Evolutionary conservation across 2,329 filamentous ascomycete species (phyloP).

Genomic region (Arthrobotrys sinensis): DNA sequence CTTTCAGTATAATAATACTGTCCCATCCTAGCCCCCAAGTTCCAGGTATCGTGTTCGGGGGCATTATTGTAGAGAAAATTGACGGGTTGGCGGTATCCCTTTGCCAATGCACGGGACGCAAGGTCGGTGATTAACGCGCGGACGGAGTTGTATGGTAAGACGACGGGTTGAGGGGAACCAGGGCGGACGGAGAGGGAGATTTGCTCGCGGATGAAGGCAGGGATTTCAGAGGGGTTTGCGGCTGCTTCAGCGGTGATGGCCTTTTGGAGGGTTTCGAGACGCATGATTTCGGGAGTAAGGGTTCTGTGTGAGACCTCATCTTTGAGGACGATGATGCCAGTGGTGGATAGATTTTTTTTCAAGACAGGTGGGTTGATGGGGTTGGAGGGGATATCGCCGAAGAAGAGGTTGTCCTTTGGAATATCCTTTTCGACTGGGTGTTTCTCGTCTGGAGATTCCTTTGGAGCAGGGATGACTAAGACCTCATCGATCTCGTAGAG

Average conservation of each 20-base stretch:
- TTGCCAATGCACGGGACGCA: constrained; percentile 25
- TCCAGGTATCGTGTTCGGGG: constrained; percentile 13
- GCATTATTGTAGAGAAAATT: constrained; percentile 30
- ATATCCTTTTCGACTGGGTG: not conserved
- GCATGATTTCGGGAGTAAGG: not conserved
- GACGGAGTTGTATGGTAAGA: not conserved
- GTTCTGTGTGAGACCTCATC: not conserved
- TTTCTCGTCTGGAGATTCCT: not conserved
- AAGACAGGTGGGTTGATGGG: not conserved
- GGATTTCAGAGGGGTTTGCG: not conserved
- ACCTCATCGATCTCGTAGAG: not conserved
- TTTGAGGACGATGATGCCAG: not conserved
- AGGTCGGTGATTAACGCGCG: constrained; percentile 6
- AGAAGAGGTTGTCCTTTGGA: not conserved
- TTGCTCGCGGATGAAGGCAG: not conserved
- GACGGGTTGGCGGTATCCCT: constrained; percentile 48
- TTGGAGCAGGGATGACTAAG: not conserved
- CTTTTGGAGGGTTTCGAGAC: not conserved
- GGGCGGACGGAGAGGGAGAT: not conserved
- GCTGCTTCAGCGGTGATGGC: not conserved
- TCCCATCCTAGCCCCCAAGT: not conserved
- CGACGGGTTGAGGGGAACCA: constrained; percentile 6
- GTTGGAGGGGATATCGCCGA: not conserved
- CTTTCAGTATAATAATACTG: constrained; percentile 26
- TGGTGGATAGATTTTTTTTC: not conserved